Percentiles rank a stretch among this genome's conserved stretches.
phyloP scores from a whole-genome alignment of 345 rosid species.

The Eucalyptus rudis region DNA sequence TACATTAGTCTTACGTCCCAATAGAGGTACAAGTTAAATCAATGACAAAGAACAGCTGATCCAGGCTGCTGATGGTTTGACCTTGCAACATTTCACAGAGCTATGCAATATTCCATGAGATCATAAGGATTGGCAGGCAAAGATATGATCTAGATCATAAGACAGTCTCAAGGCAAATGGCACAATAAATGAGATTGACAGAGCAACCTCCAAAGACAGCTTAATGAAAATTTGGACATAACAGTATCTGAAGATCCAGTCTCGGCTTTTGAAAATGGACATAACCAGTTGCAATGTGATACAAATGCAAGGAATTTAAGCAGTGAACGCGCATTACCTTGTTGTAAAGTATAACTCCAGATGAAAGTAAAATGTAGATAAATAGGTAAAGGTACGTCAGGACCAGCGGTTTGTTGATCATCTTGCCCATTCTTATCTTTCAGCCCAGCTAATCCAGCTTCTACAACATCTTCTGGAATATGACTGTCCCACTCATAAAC shows the following conservation, averaged over 20 bases:
- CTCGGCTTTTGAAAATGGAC: background rate
- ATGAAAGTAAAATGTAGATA: conserved; percentile 73
- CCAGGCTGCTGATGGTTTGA: background rate
- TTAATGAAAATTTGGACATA: background rate
- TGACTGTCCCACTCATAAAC: background rate
- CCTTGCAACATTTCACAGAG: background rate
- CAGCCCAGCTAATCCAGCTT: background rate
- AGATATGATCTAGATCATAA: background rate
- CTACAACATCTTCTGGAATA: background rate
- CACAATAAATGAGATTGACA: background rate
- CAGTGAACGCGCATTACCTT: conserved; percentile 29
- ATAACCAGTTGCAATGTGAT: background rate
- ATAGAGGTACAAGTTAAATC: background rate
- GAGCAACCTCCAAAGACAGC: background rate
- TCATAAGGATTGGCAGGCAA: background rate
- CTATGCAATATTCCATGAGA: background rate
- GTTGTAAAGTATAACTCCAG: conserved; percentile 84
- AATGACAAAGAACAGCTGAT: background rate
- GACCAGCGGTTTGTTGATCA: conserved; percentile 23
- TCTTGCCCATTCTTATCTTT: background rate
- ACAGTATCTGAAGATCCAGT: background rate
- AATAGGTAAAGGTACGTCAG: conserved; percentile 70
- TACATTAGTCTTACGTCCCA: background rate
- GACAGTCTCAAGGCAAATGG: background rate
- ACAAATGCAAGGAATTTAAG: background rate